Evolutionary conservation across 176 grass and related monocot species (phyloP).

Genomic region (Eleusine coracana): DNA sequence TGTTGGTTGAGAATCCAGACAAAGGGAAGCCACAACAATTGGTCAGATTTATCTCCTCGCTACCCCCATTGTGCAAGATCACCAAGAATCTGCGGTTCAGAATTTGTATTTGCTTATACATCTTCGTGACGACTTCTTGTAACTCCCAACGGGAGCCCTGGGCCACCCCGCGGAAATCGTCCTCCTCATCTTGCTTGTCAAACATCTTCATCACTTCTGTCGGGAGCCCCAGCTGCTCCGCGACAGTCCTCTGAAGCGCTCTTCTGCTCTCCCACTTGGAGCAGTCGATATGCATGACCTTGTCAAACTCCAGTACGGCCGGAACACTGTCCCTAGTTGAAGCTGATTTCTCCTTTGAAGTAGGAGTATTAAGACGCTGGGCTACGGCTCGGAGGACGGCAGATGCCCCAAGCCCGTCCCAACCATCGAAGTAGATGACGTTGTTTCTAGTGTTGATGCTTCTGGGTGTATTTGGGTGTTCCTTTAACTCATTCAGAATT

Average conservation of each 20-base stretch:
- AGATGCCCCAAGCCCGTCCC: conserved; percentile 16
- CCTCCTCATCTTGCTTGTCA: not conserved
- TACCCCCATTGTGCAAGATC: conserved; percentile 23
- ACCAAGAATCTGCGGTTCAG: not conserved
- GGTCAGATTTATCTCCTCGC: not conserved
- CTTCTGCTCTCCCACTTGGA: conserved; percentile 27
- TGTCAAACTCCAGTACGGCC: not conserved
- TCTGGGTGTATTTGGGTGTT: not conserved
- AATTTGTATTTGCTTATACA: not conserved
- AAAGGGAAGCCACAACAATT: not conserved
- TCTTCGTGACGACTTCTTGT: not conserved
- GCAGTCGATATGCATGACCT: conserved; percentile 20
- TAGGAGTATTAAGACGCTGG: not conserved
- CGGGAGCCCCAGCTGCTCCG: not conserved
- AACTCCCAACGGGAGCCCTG: not conserved
- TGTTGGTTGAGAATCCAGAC: not conserved
- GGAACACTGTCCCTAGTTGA: not conserved
- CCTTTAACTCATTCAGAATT: not conserved
- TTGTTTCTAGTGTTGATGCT: not conserved
- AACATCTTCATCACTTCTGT: not conserved
- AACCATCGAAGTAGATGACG: conserved; percentile 31
- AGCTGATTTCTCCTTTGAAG: not conserved
- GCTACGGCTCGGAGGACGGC: conserved; percentile 13
- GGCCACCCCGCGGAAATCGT: not conserved
- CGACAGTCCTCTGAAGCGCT: not conserved